A percentile compares a stretch with the other conserved stretches of the same genome.
Conservation (phyloP, 106 monocot species). For the Phalaenopsis aphrodite region DNA sequence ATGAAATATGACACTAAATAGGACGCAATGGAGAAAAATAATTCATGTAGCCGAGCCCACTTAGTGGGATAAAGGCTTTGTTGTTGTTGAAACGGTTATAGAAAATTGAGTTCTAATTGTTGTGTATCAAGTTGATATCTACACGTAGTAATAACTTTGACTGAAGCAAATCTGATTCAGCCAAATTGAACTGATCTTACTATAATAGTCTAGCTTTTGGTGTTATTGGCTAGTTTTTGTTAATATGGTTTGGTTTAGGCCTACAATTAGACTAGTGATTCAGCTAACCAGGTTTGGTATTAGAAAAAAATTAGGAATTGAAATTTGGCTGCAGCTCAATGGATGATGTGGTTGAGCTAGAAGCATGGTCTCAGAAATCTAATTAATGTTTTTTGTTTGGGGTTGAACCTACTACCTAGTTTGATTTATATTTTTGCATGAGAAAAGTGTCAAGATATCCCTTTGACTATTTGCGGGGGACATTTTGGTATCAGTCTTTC, state of each 20-base stretch:
- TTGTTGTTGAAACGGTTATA: not conserved
- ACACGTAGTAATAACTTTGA: not conserved
- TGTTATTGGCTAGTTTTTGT: not conserved
- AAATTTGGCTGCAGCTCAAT: not conserved
- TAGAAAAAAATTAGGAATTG: not conserved
- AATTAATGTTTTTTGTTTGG: not conserved
- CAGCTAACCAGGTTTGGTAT: not conserved
- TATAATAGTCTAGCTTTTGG: not conserved
- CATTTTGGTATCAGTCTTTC: too few relatives aligned
- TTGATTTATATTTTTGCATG: too few relatives aligned
- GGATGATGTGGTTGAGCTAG: not conserved
- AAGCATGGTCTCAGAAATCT: not conserved
- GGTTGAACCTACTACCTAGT: not conserved
- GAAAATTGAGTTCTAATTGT: not conserved
- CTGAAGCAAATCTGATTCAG: not conserved
- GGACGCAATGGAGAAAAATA: too few relatives aligned
- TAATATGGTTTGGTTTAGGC: not conserved
- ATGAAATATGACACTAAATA: too few relatives aligned
- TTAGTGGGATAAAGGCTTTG: too few relatives aligned
- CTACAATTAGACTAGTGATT: not conserved
- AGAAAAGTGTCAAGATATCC: too few relatives aligned
- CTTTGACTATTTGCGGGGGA: too few relatives aligned
- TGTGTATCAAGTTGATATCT: not conserved
- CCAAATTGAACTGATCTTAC: not conserved
- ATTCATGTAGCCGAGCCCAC: too few relatives aligned